Evolutionary conservation across 176 grass and related monocot genomes (phyloP).

Genomic region (Themeda triandra): DNA sequence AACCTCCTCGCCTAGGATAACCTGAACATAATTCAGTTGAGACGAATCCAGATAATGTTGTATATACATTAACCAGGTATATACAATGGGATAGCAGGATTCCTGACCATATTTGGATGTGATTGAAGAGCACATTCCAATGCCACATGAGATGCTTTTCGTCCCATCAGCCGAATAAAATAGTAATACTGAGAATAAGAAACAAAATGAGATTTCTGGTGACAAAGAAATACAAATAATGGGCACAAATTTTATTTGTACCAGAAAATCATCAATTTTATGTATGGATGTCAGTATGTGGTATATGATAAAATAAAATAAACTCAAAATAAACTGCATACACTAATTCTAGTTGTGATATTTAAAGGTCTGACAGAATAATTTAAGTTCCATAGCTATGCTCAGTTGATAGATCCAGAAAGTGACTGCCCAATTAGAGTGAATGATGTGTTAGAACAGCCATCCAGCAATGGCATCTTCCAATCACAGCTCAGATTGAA

Average conservation of each 20-base stretch:
- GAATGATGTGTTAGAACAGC: not conserved
- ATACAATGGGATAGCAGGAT: constrained; percentile 11
- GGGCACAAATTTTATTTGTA: constrained; percentile 11
- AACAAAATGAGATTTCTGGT: not conserved
- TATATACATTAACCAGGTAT: not conserved
- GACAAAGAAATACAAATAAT: not conserved
- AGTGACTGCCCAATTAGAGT: not conserved
- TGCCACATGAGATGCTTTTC: constrained; percentile 97
- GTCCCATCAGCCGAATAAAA: constrained; percentile 96
- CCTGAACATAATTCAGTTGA: constrained; percentile 47
- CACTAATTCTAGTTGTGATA: not conserved
- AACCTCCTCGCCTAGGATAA: constrained; percentile 96
- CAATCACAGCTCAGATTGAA: not conserved
- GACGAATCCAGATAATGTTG: not conserved
- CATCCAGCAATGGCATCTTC: not conserved
- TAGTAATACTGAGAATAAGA: constrained; percentile 81
- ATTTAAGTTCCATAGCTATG: not conserved
- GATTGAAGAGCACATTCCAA: constrained; percentile 96
- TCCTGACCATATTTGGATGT: constrained; percentile 98
- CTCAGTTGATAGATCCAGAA: not conserved
- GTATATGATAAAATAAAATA: constrained; percentile 10
- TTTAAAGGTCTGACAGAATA: not conserved
- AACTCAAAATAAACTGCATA: not conserved
- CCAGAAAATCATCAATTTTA: not conserved
- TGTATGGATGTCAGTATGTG: not conserved